Base-by-base conservation (phyloP, 169 alveolate genomes). In the Plasmodium reichenowi region DNA sequence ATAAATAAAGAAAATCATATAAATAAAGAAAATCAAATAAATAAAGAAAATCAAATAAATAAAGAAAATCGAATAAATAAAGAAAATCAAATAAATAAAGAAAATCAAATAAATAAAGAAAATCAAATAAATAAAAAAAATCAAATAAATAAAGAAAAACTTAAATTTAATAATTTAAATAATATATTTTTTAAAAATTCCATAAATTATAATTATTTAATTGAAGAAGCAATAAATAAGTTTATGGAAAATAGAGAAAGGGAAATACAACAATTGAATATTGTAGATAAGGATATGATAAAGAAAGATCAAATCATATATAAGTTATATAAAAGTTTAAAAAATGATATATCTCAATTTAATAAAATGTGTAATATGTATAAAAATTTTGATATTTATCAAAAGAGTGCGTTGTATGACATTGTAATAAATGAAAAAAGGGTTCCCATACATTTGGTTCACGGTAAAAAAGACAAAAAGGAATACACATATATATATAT, bases 331-430 rank as follows among this genome's bases (percentile, higher is more conserved):
- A 80, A 52, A 48, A 67, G 26, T 29, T 48, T 80, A 60, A 67
- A 68, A 29, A 80, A 80, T 71, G 45, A 48, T 52, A 24, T 17
- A 15, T 50, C 67, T 4, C 83, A 80, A 80, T 80, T 67, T 58
- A 12, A 78, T 1, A 71, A 62, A 68, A 66, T 80, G 80, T 80
- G 58, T 26, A 7, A 17, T 54, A 9, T 80, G n/a, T 80, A 80
- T 72, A 80, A 24, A 47, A 67, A 71, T 48, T 80, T 80, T 72
- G 90, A 80, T 47, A 71, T 68, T 29, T 80, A 80, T 60, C 90
- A 80, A 62, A 80, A 80, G 63, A 24, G 8, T 9, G 63, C 67
- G 4, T 80, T 80, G 29, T 45, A 24, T 10, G 90, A 80, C n/a
- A 67, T 80, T 13, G n/a, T 80, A 59, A 17, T 80, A 5, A 68